Evolutionary conservation across 2,329 filamentous ascomycete genomes (phyloP).

Genomic region (Aureobasidium sp.): DNA sequence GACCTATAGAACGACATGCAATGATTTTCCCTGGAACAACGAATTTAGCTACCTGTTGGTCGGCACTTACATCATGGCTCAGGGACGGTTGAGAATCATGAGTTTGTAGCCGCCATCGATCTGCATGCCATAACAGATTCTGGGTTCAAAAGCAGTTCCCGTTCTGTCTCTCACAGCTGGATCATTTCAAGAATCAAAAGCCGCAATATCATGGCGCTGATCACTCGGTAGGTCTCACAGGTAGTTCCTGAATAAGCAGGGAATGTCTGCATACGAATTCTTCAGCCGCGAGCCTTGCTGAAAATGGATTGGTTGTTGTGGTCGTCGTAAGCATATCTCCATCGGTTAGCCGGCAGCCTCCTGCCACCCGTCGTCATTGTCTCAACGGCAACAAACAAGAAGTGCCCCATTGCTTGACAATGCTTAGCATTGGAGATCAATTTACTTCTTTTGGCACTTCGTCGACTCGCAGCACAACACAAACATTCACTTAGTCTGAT

Average conservation of each 20-base stretch:
- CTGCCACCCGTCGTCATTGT: constrained; percentile 2
- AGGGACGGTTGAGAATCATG: not conserved
- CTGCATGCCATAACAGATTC: too few relatives aligned
- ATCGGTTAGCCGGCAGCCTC: not conserved
- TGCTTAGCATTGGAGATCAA: not conserved
- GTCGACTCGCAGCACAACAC: not conserved
- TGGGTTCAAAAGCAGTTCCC: too few relatives aligned
- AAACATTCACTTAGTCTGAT: not conserved
- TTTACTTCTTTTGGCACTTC: not conserved
- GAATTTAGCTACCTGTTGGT: not conserved
- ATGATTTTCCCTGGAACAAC: not conserved
- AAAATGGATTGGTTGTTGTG: not conserved
- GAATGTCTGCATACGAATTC: not conserved
- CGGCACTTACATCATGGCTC: not conserved
- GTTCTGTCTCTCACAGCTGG: not conserved
- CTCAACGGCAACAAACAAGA: constrained; percentile 2
- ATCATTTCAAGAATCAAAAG: not conserved
- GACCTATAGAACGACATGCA: not conserved
- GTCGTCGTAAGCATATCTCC: constrained; percentile 5
- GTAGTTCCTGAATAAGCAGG: not conserved
- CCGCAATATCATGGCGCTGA: not conserved
- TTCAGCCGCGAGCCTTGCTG: not conserved
- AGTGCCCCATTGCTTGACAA: not conserved
- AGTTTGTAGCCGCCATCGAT: too few relatives aligned
- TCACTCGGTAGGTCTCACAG: not conserved